Evolutionary conservation across 768 basidiomycete genomes (phyloP).

Genomic region (Lyophyllum decastes): DNA sequence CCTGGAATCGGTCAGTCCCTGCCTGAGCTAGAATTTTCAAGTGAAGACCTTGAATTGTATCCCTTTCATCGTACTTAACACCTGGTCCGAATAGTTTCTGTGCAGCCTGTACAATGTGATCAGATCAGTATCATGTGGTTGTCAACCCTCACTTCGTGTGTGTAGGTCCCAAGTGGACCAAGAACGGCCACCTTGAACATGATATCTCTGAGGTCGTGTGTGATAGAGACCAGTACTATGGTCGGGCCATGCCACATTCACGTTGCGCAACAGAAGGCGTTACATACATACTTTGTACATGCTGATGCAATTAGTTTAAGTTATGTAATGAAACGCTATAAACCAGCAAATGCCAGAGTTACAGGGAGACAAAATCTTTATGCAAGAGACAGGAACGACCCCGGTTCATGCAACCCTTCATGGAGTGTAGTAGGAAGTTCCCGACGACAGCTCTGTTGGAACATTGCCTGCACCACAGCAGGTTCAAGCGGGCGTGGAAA

Average conservation of each 20-base stretch:
- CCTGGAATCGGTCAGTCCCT: constrained; percentile 37
- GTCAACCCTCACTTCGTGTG: constrained; percentile 46
- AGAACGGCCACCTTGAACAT: constrained; percentile 49
- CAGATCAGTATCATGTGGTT: neutral
- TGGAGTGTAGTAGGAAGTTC: constrained; percentile 29
- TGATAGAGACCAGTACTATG: neutral
- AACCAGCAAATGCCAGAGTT: neutral
- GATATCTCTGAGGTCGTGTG: neutral
- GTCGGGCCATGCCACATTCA: neutral
- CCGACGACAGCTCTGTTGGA: constrained; percentile 27
- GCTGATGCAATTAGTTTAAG: neutral
- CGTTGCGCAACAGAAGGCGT: neutral
- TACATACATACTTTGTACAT: neutral
- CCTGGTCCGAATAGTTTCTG: constrained; percentile 34
- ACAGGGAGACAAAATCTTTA: constrained; percentile 11
- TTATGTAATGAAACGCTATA: neutral
- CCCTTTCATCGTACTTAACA: constrained; percentile 33
- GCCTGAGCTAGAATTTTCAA: neutral
- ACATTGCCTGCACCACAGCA: constrained; percentile 29
- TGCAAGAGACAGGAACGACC: constrained; percentile 34
- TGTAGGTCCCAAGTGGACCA: constrained; percentile 72
- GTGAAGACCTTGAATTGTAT: constrained; percentile 33
- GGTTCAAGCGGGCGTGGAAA: constrained; percentile 37
- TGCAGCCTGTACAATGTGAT: constrained; percentile 36
- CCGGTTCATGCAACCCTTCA: constrained; percentile 35